Percentiles rank a stretch among this genome's conserved stretches.
phyloP scores from a whole-genome alignment of 768 basidiomycete species.

The Collybiopsis luxurians region DNA sequence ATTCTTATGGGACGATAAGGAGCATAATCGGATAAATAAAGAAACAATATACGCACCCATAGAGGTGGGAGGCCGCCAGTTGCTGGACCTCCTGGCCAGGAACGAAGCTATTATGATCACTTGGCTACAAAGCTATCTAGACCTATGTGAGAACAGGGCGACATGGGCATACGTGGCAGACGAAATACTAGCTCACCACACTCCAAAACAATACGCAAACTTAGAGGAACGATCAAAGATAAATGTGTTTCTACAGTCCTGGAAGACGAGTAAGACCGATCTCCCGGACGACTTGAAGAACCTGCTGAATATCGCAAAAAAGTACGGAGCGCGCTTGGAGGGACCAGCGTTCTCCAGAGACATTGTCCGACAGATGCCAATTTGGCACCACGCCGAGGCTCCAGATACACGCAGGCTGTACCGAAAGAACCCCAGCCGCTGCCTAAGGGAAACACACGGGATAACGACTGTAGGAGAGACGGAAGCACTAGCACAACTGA shows the following conservation, averaged over 20 bases:
- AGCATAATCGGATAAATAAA: slow-evolving; percentile 16
- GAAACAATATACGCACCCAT: slow-evolving; percentile 16
- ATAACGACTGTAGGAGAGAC: slow-evolving; percentile 8
- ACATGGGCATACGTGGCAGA: slow-evolving; percentile 28
- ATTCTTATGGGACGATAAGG: slow-evolving; percentile 18
- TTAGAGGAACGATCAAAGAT: not conserved
- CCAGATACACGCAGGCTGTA: not conserved
- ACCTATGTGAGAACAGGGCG: slow-evolving; percentile 13
- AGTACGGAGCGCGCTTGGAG: slow-evolving; percentile 16
- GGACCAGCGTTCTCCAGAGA: slow-evolving; percentile 9
- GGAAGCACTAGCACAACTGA: slow-evolving; percentile 11
- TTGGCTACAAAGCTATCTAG: slow-evolving; percentile 22
- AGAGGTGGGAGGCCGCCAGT: not conserved
- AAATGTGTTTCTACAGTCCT: slow-evolving; percentile 26
- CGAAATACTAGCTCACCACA: slow-evolving; percentile 11
- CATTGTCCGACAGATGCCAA: slow-evolving; percentile 17
- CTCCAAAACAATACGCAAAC: slow-evolving; percentile 1
- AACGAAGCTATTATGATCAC: slow-evolving; percentile 17
- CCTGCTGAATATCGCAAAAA: slow-evolving; percentile 18
- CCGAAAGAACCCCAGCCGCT: not conserved
- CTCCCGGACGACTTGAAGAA: slow-evolving; percentile 12
- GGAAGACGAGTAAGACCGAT: slow-evolving; percentile 15
- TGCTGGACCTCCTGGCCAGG: slow-evolving; percentile 10
- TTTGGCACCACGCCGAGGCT: slow-evolving; percentile 28
- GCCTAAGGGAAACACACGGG: slow-evolving; percentile 7